phyloP scores from a whole-genome alignment of 1,284 basidiomycete species.

The Schizophyllum amplum region DNA sequence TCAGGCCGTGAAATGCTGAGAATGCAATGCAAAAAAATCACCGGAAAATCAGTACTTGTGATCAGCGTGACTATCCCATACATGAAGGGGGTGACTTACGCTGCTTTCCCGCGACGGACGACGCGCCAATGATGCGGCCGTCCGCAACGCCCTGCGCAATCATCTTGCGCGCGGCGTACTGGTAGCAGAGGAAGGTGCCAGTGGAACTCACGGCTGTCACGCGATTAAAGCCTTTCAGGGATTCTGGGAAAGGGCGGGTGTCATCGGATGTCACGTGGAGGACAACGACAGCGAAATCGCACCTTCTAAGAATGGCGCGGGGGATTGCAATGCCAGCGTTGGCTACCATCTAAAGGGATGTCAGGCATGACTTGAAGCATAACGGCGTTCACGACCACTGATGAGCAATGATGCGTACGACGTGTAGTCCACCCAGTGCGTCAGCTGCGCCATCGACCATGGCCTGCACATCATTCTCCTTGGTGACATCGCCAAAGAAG shows the following conservation, averaged over 20 bases:
- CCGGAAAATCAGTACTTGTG: neutral
- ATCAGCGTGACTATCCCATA: too few species aligned
- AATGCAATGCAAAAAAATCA: neutral
- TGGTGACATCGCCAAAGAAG: slow-evolving; percentile 11
- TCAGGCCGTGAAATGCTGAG: neutral
- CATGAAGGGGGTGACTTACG: neutral
- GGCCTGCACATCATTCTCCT: slow-evolving; percentile 11
- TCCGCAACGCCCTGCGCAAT: slow-evolving; percentile 11
- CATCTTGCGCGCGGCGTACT: slow-evolving; percentile 7
- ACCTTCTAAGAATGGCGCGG: slow-evolving; percentile 5
- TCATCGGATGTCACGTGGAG: too few species aligned
- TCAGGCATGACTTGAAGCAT: neutral
- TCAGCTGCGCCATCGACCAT: slow-evolving; percentile 12
- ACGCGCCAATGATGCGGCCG: slow-evolving; percentile 11
- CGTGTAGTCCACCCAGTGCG: slow-evolving; percentile 11
- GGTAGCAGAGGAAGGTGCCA: slow-evolving; percentile 9
- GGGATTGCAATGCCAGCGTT: slow-evolving; percentile 10
- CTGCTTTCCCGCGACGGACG: slow-evolving; percentile 8
- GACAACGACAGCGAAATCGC: neutral
- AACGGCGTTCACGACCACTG: neutral
- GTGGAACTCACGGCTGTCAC: slow-evolving; percentile 7
- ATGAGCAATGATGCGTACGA: slow-evolving; percentile 6
- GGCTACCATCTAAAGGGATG: slow-evolving; percentile 10
- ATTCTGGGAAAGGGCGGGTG: neutral
- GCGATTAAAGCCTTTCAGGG: neutral